Conservation (phyloP, 208 protist species). For the Crithidia fasciculata region DNA sequence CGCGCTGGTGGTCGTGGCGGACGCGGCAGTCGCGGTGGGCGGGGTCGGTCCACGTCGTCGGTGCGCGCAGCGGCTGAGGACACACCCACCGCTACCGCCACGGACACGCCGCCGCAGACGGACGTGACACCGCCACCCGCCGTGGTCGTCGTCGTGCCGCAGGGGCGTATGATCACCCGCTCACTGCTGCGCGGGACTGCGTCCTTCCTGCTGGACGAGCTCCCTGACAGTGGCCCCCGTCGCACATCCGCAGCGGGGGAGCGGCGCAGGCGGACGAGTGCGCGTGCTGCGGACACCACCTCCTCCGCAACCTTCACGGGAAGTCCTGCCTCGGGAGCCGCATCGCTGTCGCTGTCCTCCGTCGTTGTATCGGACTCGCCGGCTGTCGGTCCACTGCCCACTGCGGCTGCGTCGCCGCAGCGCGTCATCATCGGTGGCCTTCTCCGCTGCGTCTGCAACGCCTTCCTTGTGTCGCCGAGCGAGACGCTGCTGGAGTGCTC, state of each 20-base stretch:
- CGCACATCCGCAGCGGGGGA: background rate
- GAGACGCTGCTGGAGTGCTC: constrained; percentile 75
- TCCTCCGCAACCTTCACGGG: background rate
- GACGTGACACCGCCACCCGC: background rate
- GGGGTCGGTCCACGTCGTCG: background rate
- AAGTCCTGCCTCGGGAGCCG: too few species aligned
- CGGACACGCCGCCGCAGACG: too few species aligned
- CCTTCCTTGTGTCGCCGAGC: constrained; percentile 60
- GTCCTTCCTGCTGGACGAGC: constrained; percentile 10
- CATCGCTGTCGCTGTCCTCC: background rate
- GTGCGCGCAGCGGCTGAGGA: background rate
- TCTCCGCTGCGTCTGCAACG: constrained; percentile 75
- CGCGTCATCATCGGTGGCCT: constrained; percentile 56
- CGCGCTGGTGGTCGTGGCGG: constrained; percentile 12
- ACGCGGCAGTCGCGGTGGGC: background rate
- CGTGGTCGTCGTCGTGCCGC: constrained; percentile 27
- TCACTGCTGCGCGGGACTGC: constrained; percentile 55
- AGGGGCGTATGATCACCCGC: constrained; percentile 72
- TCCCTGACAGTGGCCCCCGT: background rate
- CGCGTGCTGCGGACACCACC: background rate
- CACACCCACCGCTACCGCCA: too few species aligned
- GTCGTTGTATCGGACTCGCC: background rate
- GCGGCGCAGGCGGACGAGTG: background rate
- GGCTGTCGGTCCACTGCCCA: background rate
- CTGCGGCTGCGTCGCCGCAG: background rate